A percentile compares a stretch with the other conserved stretches of the same genome.
Evolutionary conservation across 2,329 filamentous ascomycete species (phyloP).

Genomic region (Cercospora sesami): DNA sequence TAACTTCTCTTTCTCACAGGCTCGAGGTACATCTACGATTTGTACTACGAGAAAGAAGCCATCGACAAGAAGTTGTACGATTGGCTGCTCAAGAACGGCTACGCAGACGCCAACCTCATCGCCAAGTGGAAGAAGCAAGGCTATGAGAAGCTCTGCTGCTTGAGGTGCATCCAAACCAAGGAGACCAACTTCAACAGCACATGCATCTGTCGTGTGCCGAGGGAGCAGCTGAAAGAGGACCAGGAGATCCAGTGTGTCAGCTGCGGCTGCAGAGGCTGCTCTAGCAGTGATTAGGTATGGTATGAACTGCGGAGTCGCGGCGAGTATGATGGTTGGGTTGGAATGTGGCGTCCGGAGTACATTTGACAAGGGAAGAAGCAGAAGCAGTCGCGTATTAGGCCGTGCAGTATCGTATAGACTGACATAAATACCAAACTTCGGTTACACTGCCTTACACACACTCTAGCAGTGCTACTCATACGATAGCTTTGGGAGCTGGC

Average conservation of each 20-base stretch:
- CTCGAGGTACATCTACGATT: conserved; percentile 88
- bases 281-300: conserved; percentile 69
- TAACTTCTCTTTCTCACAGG: conserved; percentile 43
- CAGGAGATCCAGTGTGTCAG: conserved; percentile 91
- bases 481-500: neutral
- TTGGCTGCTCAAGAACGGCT: conserved; percentile 93
- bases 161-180: conserved; percentile 97
- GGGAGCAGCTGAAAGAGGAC: conserved; percentile 83
- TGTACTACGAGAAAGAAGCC: conserved; percentile 97
- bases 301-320: neutral
- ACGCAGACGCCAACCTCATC: conserved; percentile 92
- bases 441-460: neutral
- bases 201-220: conserved; percentile 93
- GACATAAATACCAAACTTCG: neutral
- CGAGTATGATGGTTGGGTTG: neutral
- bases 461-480: neutral
- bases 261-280: conserved; percentile 89
- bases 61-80: conserved; percentile 92
- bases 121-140: conserved; percentile 99
- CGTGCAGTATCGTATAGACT: neutral
- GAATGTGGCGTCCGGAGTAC: conserved; percentile 2
- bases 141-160: conserved; percentile 96
- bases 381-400: neutral
- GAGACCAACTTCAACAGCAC: conserved; percentile 99
- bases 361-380: neutral